Conservation (phyloP, 352 stramenopile genomes). For the Pythium coloratum region DNA sequence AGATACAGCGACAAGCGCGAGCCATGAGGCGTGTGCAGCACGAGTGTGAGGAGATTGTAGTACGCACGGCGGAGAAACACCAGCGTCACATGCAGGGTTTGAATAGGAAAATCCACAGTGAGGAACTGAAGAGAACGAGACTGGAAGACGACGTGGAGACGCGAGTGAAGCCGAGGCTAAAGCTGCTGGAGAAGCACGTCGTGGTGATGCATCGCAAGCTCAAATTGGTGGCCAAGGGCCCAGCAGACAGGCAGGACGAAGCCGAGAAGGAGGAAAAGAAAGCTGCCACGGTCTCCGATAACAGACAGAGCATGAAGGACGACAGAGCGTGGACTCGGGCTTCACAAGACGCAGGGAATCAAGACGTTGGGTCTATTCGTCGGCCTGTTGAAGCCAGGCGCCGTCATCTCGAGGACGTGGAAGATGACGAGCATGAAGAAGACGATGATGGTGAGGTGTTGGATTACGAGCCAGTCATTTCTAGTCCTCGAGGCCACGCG, state of each 20-base stretch:
- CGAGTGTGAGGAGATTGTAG: constrained; percentile 18
- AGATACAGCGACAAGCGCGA: neutral
- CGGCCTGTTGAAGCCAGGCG: neutral
- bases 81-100: neutral
- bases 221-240: neutral
- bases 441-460: neutral
- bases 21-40: constrained; percentile 10
- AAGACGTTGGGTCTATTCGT: neutral
- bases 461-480: neutral
- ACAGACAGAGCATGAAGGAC: neutral
- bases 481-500: neutral
- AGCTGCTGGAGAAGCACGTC: constrained; percentile 12
- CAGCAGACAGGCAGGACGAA: neutral
- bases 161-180: neutral
- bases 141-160: neutral
- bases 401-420: neutral
- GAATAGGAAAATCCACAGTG: neutral
- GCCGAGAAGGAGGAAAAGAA: neutral
- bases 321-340: neutral
- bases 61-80: constrained; percentile 23
- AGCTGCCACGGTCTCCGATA: neutral
- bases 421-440: neutral
- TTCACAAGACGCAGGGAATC: neutral
- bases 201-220: constrained; percentile 12
- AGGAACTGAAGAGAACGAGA: neutral